A percentile compares a stretch with the other conserved stretches of the same genome.
Evolutionary conservation across 495 filamentous ascomycete species (phyloP).

Genomic region (Penicillium desertorum): DNA sequence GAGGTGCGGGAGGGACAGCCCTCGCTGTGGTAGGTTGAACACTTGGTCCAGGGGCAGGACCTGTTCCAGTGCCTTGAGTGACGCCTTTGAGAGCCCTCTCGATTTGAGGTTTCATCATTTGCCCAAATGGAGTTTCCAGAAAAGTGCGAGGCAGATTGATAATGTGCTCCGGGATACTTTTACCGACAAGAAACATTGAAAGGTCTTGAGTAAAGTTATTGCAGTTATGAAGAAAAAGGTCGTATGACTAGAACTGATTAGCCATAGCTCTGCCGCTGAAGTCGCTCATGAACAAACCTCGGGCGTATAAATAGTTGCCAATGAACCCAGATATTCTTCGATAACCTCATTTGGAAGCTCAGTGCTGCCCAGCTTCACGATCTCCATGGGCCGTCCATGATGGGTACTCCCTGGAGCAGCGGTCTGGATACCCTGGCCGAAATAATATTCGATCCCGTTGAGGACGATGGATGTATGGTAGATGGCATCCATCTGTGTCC

Average conservation of each 20-base stretch:
- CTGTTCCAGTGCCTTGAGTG: constrained; percentile 53
- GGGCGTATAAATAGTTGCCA: constrained; percentile 78
- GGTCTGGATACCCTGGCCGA: constrained; percentile 75
- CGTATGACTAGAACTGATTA: constrained; percentile 63
- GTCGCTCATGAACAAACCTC: constrained; percentile 52
- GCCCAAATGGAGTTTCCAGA: constrained; percentile 84
- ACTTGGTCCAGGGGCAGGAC: constrained; percentile 20
- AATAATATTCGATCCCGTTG: constrained; percentile 72
- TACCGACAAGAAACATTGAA: constrained; percentile 85
- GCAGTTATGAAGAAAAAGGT: constrained; percentile 89
- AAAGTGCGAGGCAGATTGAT: constrained; percentile 83
- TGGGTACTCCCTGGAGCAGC: constrained; percentile 77
- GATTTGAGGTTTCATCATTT: constrained; percentile 83
- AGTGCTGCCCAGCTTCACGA: constrained; percentile 69
- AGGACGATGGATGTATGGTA: constrained; percentile 91
- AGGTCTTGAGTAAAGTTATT: constrained; percentile 98
- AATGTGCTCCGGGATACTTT: constrained; percentile 85
- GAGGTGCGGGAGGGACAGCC: constrained; percentile 20
- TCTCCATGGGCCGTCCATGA: constrained; percentile 80
- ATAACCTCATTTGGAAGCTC: constrained; percentile 81
- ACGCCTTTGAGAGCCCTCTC: constrained; percentile 69
- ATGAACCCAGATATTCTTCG: constrained; percentile 81
- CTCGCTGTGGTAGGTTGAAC: constrained; percentile 24
- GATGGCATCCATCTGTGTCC: constrained; percentile 80
- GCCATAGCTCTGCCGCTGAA: background rate